Percentiles rank a stretch among this genome's conserved stretches.
Evolutionary conservation across 2,329 filamentous ascomycete species (phyloP).

Genomic region (Neospermospora avenae): DNA sequence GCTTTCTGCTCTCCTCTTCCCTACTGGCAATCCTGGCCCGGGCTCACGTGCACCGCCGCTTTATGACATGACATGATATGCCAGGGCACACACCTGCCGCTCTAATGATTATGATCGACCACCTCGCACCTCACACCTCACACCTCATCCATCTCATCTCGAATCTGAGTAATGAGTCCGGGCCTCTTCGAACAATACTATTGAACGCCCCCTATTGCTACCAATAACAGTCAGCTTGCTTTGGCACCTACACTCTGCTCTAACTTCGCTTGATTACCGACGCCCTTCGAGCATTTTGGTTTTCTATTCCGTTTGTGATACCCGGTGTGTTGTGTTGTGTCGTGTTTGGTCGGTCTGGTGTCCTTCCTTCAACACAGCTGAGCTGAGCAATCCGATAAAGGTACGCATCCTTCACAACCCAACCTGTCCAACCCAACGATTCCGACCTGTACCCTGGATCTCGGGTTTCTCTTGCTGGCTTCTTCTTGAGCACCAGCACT

Average conservation of each 20-base stretch:
- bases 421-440: conserved; percentile 8
- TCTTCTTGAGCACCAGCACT: background rate
- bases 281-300: conserved; percentile 6
- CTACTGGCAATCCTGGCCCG: background rate
- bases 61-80: background rate
- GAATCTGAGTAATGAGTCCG: background rate
- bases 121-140: background rate
- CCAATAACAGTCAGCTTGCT: conserved; percentile 19
- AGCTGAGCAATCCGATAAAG: conserved; percentile 24
- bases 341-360: background rate
- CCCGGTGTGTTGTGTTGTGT: background rate
- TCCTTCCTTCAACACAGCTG: conserved; percentile 9
- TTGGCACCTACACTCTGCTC: conserved; percentile 1
- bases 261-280: conserved; percentile 17
- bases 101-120: background rate
- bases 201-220: conserved; percentile 10
- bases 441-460: background rate
- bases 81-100: background rate
- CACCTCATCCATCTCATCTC: conserved; percentile 2
- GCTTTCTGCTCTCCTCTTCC: too few relatives aligned
- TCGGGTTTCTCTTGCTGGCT: background rate
- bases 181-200: conserved; percentile 3
- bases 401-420: conserved; percentile 17
- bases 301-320: conserved; percentile 1
- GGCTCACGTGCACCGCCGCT: background rate